These are phyloP conservation scores for Citrus cavaleriei DNA, from an alignment of 345 rosid genomes.

Conservation along the genomic window DNA sequence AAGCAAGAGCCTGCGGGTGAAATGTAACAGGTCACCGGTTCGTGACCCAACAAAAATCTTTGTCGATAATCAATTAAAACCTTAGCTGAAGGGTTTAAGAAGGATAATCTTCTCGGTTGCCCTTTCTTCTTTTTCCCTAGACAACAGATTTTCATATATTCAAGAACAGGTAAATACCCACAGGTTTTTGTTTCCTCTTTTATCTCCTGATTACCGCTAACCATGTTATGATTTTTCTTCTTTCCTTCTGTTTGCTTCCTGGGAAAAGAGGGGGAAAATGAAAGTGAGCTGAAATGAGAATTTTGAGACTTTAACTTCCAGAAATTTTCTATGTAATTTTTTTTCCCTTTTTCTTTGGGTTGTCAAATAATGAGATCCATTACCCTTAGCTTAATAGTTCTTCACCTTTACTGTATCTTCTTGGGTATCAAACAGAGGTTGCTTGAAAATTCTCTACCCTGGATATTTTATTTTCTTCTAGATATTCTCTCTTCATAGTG, in stretches of 20 bases:
- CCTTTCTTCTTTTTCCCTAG: slow-evolving; percentile 1
- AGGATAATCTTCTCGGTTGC: not conserved
- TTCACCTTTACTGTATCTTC: not conserved
- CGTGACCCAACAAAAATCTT: not conserved
- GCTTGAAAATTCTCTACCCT: not conserved
- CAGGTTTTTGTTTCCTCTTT: not conserved
- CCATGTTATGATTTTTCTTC: not conserved
- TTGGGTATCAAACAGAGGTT: not conserved
- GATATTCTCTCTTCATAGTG: not conserved
- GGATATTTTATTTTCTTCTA: not conserved
- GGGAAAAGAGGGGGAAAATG: slow-evolving; percentile 1
- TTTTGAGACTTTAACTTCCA: not conserved
- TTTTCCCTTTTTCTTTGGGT: not conserved
- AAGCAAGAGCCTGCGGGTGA: slow-evolving; percentile 12
- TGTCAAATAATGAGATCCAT: not conserved
- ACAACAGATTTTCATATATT: not conserved
- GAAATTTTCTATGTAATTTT: not conserved
- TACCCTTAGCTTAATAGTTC: not conserved
- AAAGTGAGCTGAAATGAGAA: not conserved
- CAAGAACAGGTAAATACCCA: slow-evolving; percentile 3
- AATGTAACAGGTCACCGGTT: slow-evolving; percentile 7
- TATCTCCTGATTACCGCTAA: not conserved
- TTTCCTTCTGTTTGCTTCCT: slow-evolving; percentile 13
- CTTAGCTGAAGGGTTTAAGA: slow-evolving; percentile 27
- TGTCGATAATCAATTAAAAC: slow-evolving; percentile 10